Evolutionary conservation across 2,329 filamentous ascomycete species (phyloP).

Genomic region (Ilyonectria robusta): DNA sequence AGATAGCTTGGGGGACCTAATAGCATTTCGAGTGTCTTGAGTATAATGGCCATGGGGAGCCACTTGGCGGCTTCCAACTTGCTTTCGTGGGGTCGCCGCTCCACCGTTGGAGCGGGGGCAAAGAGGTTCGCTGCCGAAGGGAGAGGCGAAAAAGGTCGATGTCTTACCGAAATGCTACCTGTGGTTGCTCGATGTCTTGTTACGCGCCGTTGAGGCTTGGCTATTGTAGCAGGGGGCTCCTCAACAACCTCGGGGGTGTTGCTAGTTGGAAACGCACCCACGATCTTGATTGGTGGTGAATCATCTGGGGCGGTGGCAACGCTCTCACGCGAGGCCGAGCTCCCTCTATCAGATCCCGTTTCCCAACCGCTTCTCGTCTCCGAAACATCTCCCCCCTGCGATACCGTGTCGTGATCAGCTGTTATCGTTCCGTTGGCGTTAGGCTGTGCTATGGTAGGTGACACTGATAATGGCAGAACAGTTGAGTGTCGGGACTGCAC

Average conservation of each 20-base stretch:
- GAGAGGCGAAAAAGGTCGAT: conserved; percentile 74
- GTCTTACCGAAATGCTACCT: conserved; percentile 45
- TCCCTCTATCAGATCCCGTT: conserved; percentile 39
- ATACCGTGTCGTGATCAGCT: conserved; percentile 14
- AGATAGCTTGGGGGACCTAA: conserved; percentile 86
- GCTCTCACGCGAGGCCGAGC: conserved; percentile 48
- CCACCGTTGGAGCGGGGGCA: conserved; percentile 58
- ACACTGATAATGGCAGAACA: conserved; percentile 55
- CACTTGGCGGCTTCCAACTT: conserved; percentile 44
- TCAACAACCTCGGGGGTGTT: conserved; percentile 7
- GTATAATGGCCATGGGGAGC: conserved; percentile 71
- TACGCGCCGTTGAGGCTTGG: conserved; percentile 33
- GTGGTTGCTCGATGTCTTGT: conserved; percentile 45
- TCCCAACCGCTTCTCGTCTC: conserved; percentile 43
- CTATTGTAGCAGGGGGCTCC: conserved; percentile 12
- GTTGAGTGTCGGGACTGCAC: conserved; percentile 67
- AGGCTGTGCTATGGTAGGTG: conserved; percentile 58
- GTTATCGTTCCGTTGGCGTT: neutral
- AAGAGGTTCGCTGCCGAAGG: conserved; percentile 78
- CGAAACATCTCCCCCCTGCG: conserved; percentile 24
- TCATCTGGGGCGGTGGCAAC: conserved; percentile 42
- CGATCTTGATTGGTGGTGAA: conserved; percentile 12
- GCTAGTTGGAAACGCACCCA: conserved; percentile 8
- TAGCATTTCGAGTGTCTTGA: conserved; percentile 83
- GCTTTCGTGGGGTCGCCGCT: conserved; percentile 41